A percentile compares a stretch with the other conserved stretches of the same genome.
Evolutionary conservation across 2,329 filamentous ascomycete species (phyloP).

Genomic region (Sporothrix pseudoabietina): DNA sequence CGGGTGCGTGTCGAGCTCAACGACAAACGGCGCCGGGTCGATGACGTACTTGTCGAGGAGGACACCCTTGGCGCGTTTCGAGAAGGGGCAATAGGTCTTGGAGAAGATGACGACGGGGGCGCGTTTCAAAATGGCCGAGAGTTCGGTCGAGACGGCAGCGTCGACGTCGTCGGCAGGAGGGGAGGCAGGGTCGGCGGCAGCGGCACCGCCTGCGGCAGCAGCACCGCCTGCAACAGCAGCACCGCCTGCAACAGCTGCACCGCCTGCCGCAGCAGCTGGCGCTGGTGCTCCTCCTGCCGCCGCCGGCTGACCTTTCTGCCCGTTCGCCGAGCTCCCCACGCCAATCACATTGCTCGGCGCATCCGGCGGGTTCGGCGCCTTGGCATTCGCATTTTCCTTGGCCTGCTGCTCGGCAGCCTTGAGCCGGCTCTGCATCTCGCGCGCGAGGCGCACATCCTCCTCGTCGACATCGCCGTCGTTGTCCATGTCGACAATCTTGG

Average conservation of each 20-base stretch:
- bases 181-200: too few relatives aligned
- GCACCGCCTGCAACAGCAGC: constrained; percentile 55
- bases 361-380: constrained; percentile 63
- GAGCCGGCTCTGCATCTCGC: constrained; percentile 62
- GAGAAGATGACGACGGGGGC: constrained; percentile 89
- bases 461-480: constrained; percentile 59
- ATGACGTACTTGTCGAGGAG: constrained; percentile 85
- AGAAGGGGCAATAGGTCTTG: constrained; percentile 89
- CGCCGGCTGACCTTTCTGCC: constrained; percentile 56
- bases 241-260: constrained; percentile 47
- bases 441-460: constrained; percentile 57
- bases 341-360: constrained; percentile 60
- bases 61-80: constrained; percentile 79
- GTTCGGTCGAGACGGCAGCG: constrained; percentile 64
- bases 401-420: constrained; percentile 69
- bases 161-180: constrained; percentile 57
- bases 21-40: constrained; percentile 77
- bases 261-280: constrained; percentile 41
- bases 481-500: constrained; percentile 52
- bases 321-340: constrained; percentile 59
- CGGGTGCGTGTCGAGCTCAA: constrained; percentile 84
- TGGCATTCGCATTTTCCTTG: constrained; percentile 69
- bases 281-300: constrained; percentile 35
- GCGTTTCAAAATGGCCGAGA: constrained; percentile 77
- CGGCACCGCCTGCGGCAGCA: constrained; percentile 49